These are phyloP conservation scores for Microcyclosporella mali DNA, from an alignment of 2,329 filamentous ascomycete genomes.

Conservation along the genomic window DNA sequence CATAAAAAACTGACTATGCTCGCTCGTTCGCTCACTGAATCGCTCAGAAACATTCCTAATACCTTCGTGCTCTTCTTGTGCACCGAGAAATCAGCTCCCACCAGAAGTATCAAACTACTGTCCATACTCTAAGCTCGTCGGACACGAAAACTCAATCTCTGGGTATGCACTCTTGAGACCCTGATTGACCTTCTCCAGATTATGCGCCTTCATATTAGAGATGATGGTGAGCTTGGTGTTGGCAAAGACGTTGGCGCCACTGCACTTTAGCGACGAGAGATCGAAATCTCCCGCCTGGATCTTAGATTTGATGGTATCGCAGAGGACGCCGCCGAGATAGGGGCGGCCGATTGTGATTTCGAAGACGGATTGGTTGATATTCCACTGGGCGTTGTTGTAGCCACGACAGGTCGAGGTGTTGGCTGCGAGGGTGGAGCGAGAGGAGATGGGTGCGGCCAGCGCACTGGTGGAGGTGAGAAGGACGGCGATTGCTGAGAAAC, in stretches of 20 bases:
- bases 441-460: slow-evolving; percentile 13
- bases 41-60: no score
- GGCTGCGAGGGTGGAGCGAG: slow-evolving; percentile 1
- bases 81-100: no score
- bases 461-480: slow-evolving; percentile 8
- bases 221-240: slow-evolving; percentile 14
- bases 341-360: slow-evolving; percentile 13
- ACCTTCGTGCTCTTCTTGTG: no score
- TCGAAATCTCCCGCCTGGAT: slow-evolving; percentile 1
- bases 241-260: slow-evolving; percentile 9
- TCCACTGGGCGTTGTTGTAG: slow-evolving; percentile 9
- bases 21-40: no score
- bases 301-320: slow-evolving; percentile 12
- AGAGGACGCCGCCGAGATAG: slow-evolving; percentile 11
- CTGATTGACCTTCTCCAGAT: slow-evolving; percentile 2
- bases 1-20: no score
- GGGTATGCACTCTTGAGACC: slow-evolving; percentile 3
- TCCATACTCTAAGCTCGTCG: neutral
- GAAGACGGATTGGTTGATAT: slow-evolving; percentile 11
- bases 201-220: slow-evolving; percentile 7
- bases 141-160: slow-evolving; percentile 1
- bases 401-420: slow-evolving; percentile 8
- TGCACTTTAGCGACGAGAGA: slow-evolving; percentile 9
- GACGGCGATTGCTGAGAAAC: slow-evolving; percentile 2
- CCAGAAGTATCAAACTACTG: no score